These are phyloP conservation scores for Capsicum chinense DNA, from an alignment of 257 asterid genomes.

Conservation along the genomic window DNA sequence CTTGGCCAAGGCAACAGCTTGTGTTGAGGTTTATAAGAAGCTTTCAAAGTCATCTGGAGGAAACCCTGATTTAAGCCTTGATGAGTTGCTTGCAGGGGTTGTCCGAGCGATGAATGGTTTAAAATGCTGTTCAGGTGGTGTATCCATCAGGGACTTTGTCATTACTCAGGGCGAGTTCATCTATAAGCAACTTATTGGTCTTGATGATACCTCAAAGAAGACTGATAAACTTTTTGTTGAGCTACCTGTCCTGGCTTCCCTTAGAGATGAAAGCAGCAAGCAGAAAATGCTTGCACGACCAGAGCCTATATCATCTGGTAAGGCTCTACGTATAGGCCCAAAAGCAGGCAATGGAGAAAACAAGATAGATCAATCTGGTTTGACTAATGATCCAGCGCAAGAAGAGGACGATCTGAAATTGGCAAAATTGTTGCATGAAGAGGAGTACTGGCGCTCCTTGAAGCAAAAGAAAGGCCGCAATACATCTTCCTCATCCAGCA, in stretches of 20 bases:
- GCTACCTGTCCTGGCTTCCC: conserved; percentile 65
- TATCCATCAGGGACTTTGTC: conserved; percentile 72
- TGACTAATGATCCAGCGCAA: conserved; percentile 44
- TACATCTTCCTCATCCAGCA: conserved; percentile 55
- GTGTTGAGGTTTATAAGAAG: conserved; percentile 79
- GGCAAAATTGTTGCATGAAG: conserved; percentile 84
- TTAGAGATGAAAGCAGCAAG: conserved; percentile 65
- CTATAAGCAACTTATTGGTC: conserved; percentile 78
- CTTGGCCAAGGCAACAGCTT: conserved; percentile 78
- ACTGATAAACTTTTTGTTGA: conserved; percentile 59
- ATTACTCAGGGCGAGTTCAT: conserved; percentile 86
- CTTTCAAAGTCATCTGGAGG: conserved; percentile 73
- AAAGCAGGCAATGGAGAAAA: conserved; percentile 44
- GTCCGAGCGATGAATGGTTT: conserved; percentile 80
- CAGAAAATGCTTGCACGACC: conserved; percentile 41
- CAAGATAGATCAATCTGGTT: conserved; percentile 34
- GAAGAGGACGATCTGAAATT: conserved; percentile 71
- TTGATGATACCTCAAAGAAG: conserved; percentile 80
- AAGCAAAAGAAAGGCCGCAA: conserved; percentile 67
- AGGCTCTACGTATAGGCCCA: conserved; percentile 64
- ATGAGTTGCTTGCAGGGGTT: conserved; percentile 89
- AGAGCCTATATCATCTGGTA: conserved; percentile 45
- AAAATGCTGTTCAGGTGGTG: conserved; percentile 74
- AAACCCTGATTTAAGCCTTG: conserved; percentile 62
- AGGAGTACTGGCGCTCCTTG: conserved; percentile 79